These are phyloP conservation scores for Penicillium crystallinum DNA, from an alignment of 495 filamentous ascomycete genomes.

Conservation along the genomic window DNA sequence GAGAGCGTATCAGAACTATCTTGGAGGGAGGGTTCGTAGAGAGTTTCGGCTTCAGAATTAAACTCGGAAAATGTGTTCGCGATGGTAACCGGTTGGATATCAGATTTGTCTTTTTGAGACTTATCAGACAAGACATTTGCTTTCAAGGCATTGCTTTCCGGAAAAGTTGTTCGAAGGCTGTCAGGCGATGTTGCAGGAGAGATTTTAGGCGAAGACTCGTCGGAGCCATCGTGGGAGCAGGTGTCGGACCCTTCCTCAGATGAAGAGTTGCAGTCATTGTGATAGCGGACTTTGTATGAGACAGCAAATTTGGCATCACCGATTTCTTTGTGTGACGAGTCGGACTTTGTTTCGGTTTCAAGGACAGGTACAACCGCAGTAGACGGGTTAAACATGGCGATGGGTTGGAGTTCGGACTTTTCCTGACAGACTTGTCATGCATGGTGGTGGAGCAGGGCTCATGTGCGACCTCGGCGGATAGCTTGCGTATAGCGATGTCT, in stretches of 20 bases:
- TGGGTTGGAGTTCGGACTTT: too few relatives aligned
- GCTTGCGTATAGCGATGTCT: too few relatives aligned
- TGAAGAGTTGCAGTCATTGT: not conserved
- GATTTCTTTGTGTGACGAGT: too few relatives aligned
- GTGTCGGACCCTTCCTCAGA: not conserved
- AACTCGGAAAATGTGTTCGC: not conserved
- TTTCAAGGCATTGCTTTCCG: not conserved
- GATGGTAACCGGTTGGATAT: not conserved
- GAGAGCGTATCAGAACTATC: not conserved
- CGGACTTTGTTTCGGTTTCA: too few relatives aligned
- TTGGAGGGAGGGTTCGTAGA: not conserved
- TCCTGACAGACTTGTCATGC: too few relatives aligned
- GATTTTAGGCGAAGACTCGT: not conserved
- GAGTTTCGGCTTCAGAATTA: not conserved
- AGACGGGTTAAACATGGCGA: too few relatives aligned
- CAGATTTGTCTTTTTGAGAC: not conserved
- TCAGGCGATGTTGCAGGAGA: not conserved
- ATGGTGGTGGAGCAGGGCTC: too few relatives aligned
- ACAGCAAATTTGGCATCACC: too few relatives aligned
- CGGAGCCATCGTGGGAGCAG: not conserved
- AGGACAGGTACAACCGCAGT: too few relatives aligned
- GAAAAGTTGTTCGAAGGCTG: not conserved
- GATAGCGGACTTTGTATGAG: too few relatives aligned
- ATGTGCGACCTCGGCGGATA: too few relatives aligned
- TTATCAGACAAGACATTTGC: not conserved